phyloP scores from a whole-genome alignment of 306 rosid genomes.

The Trichosanthes truncata region DNA sequence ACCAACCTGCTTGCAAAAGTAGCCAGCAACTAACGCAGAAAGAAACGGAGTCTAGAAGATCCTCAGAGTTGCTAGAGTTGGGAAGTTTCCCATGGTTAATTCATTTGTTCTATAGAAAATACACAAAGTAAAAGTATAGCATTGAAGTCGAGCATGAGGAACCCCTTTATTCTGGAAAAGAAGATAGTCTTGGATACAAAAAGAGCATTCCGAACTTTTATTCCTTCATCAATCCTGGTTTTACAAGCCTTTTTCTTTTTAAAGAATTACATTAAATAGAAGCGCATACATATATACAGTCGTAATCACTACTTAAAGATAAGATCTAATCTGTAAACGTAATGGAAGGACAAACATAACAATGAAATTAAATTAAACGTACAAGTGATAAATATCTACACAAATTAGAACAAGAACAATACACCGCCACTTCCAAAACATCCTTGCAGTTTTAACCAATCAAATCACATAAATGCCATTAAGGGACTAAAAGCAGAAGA shows the following conservation, averaged over 20 bases:
- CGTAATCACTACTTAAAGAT: not conserved
- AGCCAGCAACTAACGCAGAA: too few species aligned
- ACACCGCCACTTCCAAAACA: not conserved
- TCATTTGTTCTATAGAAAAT: too few species aligned
- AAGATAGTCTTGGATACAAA: not conserved
- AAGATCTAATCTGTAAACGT: not conserved
- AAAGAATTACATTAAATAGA: not conserved
- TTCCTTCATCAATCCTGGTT: not conserved
- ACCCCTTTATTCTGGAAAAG: too few species aligned
- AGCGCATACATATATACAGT: not conserved
- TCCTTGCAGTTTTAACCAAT: not conserved
- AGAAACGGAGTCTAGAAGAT: too few species aligned
- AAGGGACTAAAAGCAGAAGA: not conserved
- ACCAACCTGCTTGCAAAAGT: too few species aligned
- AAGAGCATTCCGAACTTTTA: not conserved
- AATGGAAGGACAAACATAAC: not conserved
- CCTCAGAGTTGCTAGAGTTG: too few species aligned
- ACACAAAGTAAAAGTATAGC: too few species aligned
- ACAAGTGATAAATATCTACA: not conserved
- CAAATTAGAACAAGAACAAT: not conserved
- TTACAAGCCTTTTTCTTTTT: not conserved
- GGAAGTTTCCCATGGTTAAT: too few species aligned
- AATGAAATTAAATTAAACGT: not conserved
- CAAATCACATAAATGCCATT: not conserved
- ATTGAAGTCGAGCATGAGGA: too few species aligned